phyloP scores from a whole-genome alignment of 768 basidiomycete genomes.

The Pleurotus tuoliensis region DNA sequence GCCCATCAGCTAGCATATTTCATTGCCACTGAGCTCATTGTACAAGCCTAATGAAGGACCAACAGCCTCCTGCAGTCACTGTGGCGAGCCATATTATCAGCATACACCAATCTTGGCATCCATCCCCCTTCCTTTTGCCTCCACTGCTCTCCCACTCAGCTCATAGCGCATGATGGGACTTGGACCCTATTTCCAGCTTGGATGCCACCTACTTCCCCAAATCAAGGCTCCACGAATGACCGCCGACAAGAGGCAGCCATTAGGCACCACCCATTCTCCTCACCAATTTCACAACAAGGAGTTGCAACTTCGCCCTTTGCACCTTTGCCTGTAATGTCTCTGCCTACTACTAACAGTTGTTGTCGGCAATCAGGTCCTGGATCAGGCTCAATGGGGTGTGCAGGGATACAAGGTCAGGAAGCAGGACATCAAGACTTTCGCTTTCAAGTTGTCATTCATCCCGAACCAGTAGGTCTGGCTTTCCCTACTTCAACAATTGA shows the following conservation, averaged over 20 bases:
- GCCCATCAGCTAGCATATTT: neutral
- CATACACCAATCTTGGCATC: neutral
- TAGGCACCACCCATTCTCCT: neutral
- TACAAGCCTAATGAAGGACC: neutral
- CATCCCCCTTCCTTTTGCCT: neutral
- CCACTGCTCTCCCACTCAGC: neutral
- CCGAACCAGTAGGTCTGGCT: conserved; percentile 2
- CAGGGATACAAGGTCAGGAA: too few relatives aligned
- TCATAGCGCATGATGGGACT: neutral
- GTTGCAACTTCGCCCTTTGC: conserved; percentile 1
- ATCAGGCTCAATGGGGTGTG: too few relatives aligned
- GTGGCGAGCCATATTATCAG: neutral
- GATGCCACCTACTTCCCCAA: neutral
- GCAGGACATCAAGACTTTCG: neutral
- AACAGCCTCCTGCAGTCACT: neutral
- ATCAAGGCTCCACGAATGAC: neutral
- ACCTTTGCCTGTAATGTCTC: neutral
- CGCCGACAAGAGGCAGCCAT: neutral
- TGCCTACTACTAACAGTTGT: neutral
- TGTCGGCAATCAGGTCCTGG: too few relatives aligned
- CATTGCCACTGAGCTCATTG: neutral
- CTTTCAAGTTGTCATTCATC: conserved; percentile 7
- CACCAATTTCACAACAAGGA: neutral
- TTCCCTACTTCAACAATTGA: neutral
- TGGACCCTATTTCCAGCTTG: neutral